Base-by-base conservation (phyloP, 2,329 filamentous ascomycete genomes). In the Sporothrix humicola region DNA sequence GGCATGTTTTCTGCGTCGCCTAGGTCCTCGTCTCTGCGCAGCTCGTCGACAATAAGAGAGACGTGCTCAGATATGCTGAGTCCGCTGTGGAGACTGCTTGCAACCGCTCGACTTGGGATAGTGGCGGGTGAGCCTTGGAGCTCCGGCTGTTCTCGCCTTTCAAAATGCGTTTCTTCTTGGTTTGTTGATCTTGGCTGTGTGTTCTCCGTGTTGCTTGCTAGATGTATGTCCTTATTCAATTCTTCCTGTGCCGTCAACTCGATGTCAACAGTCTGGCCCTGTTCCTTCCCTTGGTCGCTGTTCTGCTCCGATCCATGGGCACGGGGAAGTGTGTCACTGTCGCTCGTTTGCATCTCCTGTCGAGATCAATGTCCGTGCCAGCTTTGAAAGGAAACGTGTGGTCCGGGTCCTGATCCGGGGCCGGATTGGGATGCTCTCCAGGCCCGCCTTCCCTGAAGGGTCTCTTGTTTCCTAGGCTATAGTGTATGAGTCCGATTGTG, bases 301-400 rank as follows among this genome's bases (percentile, higher is more conserved):
- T 56, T 59, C 26, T 72, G 59, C 12, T 72, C 59, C 48, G 61
- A 59, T 72, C 71, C 52, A 69, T 68, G 31, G 31, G 61, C 48
- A 20, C 20, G 65, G 37, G 71, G 20, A 15, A 23, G 42, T 26
- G n/a, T 48, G 71, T 72, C 20, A n/a, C 9, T 20, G 37, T 17
- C 50, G 61, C 31, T 65, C 12, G 42, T 54, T 68, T 68, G 61
- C 71, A 72, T 69, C 15, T 72, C 71, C 48, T 56, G 42, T 13
- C 37, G 23, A 26, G 54, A 17, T 48, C 20, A 20, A 26, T 5
- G 61, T 20, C 42, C 44, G 46, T 6, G 7, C 46, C 17, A n/a
- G 48, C 10, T 26, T 15, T 44, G 4, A 23, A 26, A 42, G 8
- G 7, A 66, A 2, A 23, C n/a, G 9, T 20, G 20, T 8, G 61